Percentiles rank a stretch among this genome's conserved stretches.
phyloP scores from a whole-genome alignment of 176 grass and related monocot species.

The Luzula sylvatica region DNA sequence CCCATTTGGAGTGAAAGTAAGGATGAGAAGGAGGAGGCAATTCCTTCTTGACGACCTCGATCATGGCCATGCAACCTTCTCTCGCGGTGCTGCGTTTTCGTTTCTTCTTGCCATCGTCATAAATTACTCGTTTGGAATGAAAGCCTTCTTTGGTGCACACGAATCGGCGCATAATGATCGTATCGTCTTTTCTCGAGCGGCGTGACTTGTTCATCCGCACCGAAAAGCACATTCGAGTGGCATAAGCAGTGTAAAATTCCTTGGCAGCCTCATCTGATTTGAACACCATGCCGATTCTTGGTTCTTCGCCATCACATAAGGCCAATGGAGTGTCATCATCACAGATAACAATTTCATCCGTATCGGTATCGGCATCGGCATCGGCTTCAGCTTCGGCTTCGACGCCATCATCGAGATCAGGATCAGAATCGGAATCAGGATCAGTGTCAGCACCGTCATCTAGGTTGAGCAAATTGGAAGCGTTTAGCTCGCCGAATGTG shows the following conservation, averaged over 20 bases:
- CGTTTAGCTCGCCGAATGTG: constrained; percentile 17
- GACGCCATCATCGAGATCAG: not conserved
- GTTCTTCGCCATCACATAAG: constrained; percentile 19
- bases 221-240: constrained; percentile 25
- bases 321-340: no score
- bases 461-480: constrained; percentile 16
- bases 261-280: constrained; percentile 38
- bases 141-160: constrained; percentile 54
- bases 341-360: constrained; percentile 5
- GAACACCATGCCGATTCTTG: constrained; percentile 45
- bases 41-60: constrained; percentile 47
- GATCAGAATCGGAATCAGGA: constrained; percentile 3
- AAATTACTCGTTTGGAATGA: constrained; percentile 27
- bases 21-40: no score
- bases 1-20: constrained; percentile 37
- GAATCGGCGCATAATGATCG: constrained; percentile 55
- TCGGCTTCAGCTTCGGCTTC: constrained; percentile 4
- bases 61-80: constrained; percentile 60
- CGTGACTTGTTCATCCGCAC: constrained; percentile 58
- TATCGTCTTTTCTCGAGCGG: constrained; percentile 45
- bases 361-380: not conserved
- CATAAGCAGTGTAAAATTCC: constrained; percentile 49
- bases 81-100: constrained; percentile 37
- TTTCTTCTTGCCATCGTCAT: constrained; percentile 39
- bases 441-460: not conserved